A percentile compares a stretch with the other conserved stretches of the same genome.
These are phyloP conservation scores for Colletotrichum limetticola DNA, from an alignment of 2,329 filamentous ascomycete genomes.

Conservation along the genomic window DNA sequence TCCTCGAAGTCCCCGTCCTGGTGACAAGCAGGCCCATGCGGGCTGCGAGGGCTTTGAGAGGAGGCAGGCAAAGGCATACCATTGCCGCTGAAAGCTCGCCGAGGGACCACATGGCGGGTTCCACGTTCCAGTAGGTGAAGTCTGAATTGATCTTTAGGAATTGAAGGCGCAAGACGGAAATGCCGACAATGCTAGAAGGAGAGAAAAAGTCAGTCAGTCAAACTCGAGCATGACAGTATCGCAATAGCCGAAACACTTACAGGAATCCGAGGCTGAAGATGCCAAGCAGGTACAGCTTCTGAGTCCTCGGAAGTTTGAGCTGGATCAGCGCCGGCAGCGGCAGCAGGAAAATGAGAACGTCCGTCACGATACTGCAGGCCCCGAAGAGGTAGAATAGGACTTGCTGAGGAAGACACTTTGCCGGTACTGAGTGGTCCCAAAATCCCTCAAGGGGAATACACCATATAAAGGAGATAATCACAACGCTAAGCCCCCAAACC, in stretches of 20 bases:
- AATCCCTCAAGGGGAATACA: constrained; percentile 41
- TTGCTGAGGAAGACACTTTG: constrained; percentile 36
- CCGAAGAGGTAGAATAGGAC: constrained; percentile 39
- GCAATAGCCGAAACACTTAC: constrained; percentile 28
- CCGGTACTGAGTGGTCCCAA: constrained; percentile 39
- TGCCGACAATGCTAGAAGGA: constrained; percentile 36
- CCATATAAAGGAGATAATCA: constrained; percentile 38
- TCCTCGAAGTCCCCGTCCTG: neutral
- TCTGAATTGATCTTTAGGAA: constrained; percentile 35
- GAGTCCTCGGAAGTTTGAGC: constrained; percentile 37
- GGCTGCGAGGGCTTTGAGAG: constrained; percentile 30
- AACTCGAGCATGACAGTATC: neutral
- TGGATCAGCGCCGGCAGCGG: constrained; percentile 41
- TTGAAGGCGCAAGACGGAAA: constrained; percentile 39
- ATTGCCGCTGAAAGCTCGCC: constrained; percentile 38
- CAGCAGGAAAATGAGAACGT: constrained; percentile 41
- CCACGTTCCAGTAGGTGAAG: constrained; percentile 37
- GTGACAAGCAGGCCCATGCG: neutral
- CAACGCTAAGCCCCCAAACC: constrained; percentile 40
- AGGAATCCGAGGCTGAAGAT: constrained; percentile 44
- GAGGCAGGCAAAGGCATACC: constrained; percentile 38
- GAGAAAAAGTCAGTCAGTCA: neutral
- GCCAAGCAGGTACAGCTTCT: constrained; percentile 39
- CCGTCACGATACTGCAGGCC: constrained; percentile 40
- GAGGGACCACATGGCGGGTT: constrained; percentile 39